Evolutionary conservation across 345 rosid genomes (phyloP), one percentile per base, ranked within the genome.

Genomic region (Arabis alpina): DNA sequence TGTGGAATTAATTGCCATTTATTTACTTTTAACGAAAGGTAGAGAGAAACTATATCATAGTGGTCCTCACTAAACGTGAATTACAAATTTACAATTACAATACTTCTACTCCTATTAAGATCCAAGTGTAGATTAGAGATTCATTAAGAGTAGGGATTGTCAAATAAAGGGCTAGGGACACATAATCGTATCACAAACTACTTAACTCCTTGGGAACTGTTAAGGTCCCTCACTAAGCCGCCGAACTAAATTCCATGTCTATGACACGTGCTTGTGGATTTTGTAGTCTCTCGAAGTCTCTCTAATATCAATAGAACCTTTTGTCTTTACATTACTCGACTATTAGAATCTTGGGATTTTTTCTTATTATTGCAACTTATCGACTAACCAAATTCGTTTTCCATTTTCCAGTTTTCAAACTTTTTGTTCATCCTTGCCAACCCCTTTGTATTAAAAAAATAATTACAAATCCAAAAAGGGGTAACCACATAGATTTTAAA

Each of bases 161-260:
- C 23, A 19, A 19, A 19, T 19, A 19, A 61, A 61, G 12, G 67
- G 19, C 32, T 27, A 10, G 41, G 41, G 67, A 60, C 30, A 39
- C 25, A 64, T 34, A 16, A 39, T 39, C 47, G 50, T 48, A 40
- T 44, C 23, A 15, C 45, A 28, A 57, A 41, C 61, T 57, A 66
- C 25, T 73, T 39, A 57, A 41, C 61, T 57, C 72, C 25, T 73
- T 58, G 72, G 72, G 66, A 58, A 73, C 48, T 73, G 72, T 32
- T 41, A 34, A 54, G 39, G 72, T 73, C 49, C 52, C 36, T 73
- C 54, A 19, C 47, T 43, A 19, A 16, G 77, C 71, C 71, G 77
- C 60, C 72, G 53, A 57, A 30, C 53, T 44, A 56, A 39, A 56
- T 4, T 14, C 12, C 53, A 28, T 64, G 64, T 13, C 8, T 58